These are phyloP conservation scores for Penicillium sclerotiorum DNA, from an alignment of 2,329 filamentous ascomycete genomes.

Conservation along the genomic window DNA sequence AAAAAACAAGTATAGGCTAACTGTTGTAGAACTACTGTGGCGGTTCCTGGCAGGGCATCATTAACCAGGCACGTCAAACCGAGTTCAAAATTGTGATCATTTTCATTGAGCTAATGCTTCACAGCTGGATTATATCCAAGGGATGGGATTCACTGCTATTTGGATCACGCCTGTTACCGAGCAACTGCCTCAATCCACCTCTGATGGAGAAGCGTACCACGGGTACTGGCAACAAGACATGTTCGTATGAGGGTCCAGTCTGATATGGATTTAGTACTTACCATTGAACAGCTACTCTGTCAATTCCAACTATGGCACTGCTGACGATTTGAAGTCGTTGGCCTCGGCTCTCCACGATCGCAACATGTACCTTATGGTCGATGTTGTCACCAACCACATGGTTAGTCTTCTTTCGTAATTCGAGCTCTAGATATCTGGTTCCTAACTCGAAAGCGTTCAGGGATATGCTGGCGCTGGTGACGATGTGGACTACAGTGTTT, in stretches of 20 bases:
- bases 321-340: conserved; percentile 61
- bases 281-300: conserved; percentile 44
- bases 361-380: conserved; percentile 64
- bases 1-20: too few relatives aligned
- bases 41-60: conserved; percentile 54
- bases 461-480: conserved; percentile 18
- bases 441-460: not conserved
- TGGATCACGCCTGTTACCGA: conserved; percentile 52
- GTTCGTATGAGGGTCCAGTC: conserved; percentile 4
- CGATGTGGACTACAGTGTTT: conserved; percentile 27
- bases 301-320: conserved; percentile 62
- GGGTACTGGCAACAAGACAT: conserved; percentile 55
- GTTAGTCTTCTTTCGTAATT: conserved; percentile 3
- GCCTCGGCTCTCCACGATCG: conserved; percentile 58
- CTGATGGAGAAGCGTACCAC: conserved; percentile 49
- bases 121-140: conserved; percentile 53
- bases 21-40: conserved; percentile 46
- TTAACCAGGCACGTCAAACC: conserved; percentile 29
- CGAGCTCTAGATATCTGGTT: not conserved
- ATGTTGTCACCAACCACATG: conserved; percentile 49
- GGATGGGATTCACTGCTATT: conserved; percentile 52
- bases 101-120: not conserved
- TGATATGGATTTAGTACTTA: not conserved
- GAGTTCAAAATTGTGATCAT: too few relatives aligned
- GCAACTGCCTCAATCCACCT: conserved; percentile 38